Evolutionary conservation across 1,284 basidiomycete species (phyloP).

Genomic region (Apiotrichum veenhuisii): DNA sequence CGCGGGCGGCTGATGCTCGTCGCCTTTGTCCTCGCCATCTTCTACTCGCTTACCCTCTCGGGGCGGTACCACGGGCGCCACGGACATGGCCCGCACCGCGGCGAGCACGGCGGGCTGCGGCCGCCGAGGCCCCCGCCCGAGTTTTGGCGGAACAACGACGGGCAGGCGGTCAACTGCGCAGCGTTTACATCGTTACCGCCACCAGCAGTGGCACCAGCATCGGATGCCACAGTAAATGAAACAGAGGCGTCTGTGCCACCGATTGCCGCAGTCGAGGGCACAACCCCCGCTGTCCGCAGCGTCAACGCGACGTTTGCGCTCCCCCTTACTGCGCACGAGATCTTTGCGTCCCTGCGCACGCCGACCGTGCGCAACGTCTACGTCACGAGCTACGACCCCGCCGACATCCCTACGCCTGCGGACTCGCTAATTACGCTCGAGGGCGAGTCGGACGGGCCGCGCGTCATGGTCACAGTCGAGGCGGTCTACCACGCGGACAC

Average conservation of each 20-base stretch:
- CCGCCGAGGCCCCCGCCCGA: background rate
- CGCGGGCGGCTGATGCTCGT: background rate
- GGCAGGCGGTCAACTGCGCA: background rate
- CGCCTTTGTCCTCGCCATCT: background rate
- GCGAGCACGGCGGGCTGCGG: background rate
- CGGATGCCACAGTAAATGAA: no score
- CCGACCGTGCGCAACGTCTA: slow-evolving; percentile 12
- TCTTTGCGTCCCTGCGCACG: slow-evolving; percentile 14
- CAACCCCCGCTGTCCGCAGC: background rate
- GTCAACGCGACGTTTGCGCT: slow-evolving; percentile 16
- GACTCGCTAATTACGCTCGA: background rate
- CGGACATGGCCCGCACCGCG: background rate
- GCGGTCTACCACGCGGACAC: slow-evolving; percentile 10
- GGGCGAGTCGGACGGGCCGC: background rate
- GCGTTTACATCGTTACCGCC: background rate
- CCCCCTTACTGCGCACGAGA: slow-evolving; percentile 5
- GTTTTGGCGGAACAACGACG: background rate
- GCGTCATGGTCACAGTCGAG: slow-evolving; percentile 9
- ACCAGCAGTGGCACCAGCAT: no score
- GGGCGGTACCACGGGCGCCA: background rate
- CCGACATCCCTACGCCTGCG: background rate
- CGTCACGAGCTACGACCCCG: background rate
- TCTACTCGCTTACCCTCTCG: background rate
- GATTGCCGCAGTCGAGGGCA: background rate
- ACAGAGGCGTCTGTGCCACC: background rate